Evolutionary conservation across 345 rosid genomes (phyloP).

Genomic region (Diplotaxis tenuifolia): DNA sequence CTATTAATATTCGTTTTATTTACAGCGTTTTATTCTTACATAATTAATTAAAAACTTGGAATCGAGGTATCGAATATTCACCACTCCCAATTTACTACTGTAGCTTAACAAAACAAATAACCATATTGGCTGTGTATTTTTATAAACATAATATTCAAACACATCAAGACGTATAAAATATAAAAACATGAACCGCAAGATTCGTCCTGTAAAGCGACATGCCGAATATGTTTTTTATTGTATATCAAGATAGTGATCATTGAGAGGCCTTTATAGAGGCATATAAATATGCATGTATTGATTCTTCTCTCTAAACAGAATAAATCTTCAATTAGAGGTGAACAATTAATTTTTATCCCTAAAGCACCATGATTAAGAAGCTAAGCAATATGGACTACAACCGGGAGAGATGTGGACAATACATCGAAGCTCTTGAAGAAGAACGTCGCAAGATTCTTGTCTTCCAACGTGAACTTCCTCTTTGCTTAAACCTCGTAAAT

Average conservation of each 20-base stretch:
- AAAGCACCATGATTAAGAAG: conserved; percentile 29
- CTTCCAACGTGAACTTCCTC: conserved; percentile 91
- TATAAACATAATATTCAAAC: neutral
- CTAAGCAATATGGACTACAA: conserved; percentile 43
- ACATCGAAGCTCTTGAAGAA: conserved; percentile 75
- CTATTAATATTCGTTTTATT: too few species aligned
- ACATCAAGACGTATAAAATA: conserved; percentile 14
- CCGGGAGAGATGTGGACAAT: conserved; percentile 51
- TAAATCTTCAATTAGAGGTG: conserved; percentile 9
- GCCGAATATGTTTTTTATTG: conserved; percentile 49
- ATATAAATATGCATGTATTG: conserved; percentile 2
- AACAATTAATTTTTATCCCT: neutral
- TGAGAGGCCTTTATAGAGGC: conserved; percentile 14
- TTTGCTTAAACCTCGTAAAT: conserved; percentile 85
- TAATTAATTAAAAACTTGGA: conserved; percentile 8
- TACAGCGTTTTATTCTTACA: neutral
- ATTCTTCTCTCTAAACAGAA: conserved; percentile 15
- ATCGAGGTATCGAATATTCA: conserved; percentile 36
- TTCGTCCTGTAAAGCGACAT: conserved; percentile 75
- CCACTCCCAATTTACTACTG: conserved; percentile 30
- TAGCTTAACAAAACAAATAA: conserved; percentile 14
- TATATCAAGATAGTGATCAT: conserved; percentile 18
- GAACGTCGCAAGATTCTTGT: conserved; percentile 90
- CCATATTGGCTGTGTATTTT: conserved; percentile 16
- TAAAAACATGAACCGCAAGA: conserved; percentile 40